Conservation (phyloP, 73 alveolate genomes). For the Tetrahymena malaccensis region DNA sequence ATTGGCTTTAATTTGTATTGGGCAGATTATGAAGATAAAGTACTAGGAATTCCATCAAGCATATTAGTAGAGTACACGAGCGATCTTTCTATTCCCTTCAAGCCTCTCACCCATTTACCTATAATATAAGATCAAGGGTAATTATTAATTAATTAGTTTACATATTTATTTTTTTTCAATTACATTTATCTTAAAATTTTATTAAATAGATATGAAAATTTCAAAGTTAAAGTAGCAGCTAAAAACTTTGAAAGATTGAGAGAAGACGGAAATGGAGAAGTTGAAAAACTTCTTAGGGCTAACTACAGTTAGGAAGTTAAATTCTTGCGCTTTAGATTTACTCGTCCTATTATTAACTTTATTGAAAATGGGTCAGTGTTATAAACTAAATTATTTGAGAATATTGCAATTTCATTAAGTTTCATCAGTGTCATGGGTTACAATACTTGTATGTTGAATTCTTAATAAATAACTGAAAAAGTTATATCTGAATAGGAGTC, state of each 20-base stretch:
- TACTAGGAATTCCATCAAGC: slow-evolving; percentile 17
- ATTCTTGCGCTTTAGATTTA: background rate
- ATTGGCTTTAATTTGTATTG: slow-evolving; percentile 35
- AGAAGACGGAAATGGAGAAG: background rate
- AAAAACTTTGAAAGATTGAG: background rate
- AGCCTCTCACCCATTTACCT: slow-evolving; percentile 16
- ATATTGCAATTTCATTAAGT: background rate
- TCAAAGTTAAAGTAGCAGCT: background rate
- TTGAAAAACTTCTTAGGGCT: background rate
- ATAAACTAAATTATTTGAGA: background rate
- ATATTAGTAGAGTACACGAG: slow-evolving; percentile 24
- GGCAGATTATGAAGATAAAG: slow-evolving; percentile 28
- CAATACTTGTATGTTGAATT: background rate
- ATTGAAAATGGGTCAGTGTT: background rate
- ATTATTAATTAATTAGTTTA: background rate
- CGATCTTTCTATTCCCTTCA: background rate
- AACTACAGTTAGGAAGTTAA: background rate
- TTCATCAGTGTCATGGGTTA: background rate
- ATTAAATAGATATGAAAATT: background rate
- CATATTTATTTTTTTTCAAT: too few relatives aligned
- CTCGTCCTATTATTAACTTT: background rate
- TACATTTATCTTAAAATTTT: background rate
- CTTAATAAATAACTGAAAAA: background rate
- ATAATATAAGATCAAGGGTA: background rate
- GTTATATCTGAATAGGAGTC: slow-evolving; percentile 9